Conservation (phyloP, 106 monocot genomes). For the Hemerocallis citrina region DNA sequence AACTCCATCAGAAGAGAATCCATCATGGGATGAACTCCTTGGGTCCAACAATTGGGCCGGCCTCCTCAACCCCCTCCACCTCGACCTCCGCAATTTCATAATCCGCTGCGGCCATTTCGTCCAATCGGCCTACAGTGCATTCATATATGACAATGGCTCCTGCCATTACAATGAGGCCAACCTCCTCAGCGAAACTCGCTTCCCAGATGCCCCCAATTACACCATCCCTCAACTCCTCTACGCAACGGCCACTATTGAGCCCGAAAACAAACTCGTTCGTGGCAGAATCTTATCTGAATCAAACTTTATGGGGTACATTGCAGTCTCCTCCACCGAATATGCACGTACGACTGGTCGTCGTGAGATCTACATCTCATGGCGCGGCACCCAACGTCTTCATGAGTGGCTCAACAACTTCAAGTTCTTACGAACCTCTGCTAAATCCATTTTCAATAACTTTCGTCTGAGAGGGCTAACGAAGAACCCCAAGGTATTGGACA, state of each 20-base stretch:
- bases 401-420: conserved; percentile 47
- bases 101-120: conserved; percentile 37
- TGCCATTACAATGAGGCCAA: conserved; percentile 24
- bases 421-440: conserved; percentile 17
- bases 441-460: conserved; percentile 27
- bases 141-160: conserved; percentile 36
- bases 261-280: conserved; percentile 7
- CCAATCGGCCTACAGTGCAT: conserved; percentile 51
- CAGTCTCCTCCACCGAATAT: conserved; percentile 25
- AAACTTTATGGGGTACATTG: conserved; percentile 48
- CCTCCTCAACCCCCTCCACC: conserved; percentile 40
- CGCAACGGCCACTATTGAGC: conserved; percentile 27
- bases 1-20: background rate
- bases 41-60: conserved; percentile 44
- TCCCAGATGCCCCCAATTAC: conserved; percentile 21
- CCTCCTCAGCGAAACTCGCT: conserved; percentile 15
- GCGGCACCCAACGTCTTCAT: conserved; percentile 36
- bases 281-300: conserved; percentile 31
- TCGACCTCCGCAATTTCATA: conserved; percentile 25
- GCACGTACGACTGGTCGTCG: conserved; percentile 23
- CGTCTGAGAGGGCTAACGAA: background rate
- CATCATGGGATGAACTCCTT: conserved; percentile 37
- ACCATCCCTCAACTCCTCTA: conserved; percentile 27
- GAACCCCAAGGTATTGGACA: conserved; percentile 33
- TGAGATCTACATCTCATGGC: conserved; percentile 40